Conservation (phyloP, 1,139 yeast species). For the Suhomyces guaymorum region DNA sequence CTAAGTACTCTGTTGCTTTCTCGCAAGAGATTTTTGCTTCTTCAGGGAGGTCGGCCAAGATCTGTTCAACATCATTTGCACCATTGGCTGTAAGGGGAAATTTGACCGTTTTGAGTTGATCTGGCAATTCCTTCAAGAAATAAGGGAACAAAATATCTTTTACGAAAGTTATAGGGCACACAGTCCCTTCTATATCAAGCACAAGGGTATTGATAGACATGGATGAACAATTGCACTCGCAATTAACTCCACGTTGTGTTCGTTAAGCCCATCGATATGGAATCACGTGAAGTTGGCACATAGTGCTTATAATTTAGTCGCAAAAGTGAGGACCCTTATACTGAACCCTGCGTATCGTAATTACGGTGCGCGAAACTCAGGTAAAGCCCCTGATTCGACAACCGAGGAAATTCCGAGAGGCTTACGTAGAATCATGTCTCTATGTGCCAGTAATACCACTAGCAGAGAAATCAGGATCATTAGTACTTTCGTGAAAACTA, state of each 20-base stretch:
- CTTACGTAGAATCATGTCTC: neutral
- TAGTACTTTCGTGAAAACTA: no score
- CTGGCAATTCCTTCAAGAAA: constrained; percentile 45
- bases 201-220: constrained; percentile 14
- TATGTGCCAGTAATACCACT: neutral
- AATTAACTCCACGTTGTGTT: constrained; percentile 1
- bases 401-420: no score
- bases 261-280: no score
- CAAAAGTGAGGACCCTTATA: no score
- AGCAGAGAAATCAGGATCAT: no score
- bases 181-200: constrained; percentile 84
- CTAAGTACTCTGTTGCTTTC: constrained; percentile 47
- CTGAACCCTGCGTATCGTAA: no score
- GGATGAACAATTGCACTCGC: neutral
- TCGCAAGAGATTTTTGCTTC: constrained; percentile 25
- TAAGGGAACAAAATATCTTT: constrained; percentile 65
- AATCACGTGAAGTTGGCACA: constrained; percentile 4
- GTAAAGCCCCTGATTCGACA: no score
- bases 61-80: constrained; percentile 15
- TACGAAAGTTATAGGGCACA: constrained; percentile 87
- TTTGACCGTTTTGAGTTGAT: constrained; percentile 33
- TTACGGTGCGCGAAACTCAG: no score
- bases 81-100: constrained; percentile 34
- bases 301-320: no score
- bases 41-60: constrained; percentile 49